Percentiles rank a stretch among this genome's conserved stretches.
These are phyloP conservation scores for Corylus heterophylla DNA, from an alignment of 306 rosid species.

Conservation along the genomic window DNA sequence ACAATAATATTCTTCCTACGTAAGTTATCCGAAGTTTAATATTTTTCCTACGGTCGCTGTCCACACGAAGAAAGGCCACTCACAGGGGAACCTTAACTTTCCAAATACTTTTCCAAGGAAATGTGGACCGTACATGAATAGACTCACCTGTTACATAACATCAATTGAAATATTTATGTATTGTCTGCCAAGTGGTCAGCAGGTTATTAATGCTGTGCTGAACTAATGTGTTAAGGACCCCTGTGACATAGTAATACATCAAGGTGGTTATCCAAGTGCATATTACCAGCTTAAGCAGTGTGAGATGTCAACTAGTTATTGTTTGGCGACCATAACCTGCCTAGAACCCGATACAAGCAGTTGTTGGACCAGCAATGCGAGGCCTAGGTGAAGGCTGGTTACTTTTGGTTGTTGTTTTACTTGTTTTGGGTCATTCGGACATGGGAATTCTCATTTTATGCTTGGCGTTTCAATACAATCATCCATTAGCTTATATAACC, in stretches of 20 bases:
- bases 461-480: background rate
- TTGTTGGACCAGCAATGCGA: background rate
- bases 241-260: background rate
- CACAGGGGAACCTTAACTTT: too few relatives aligned
- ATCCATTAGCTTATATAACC: slow-evolving; percentile 1
- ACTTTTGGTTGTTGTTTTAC: background rate
- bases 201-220: background rate
- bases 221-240: background rate
- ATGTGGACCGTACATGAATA: too few relatives aligned
- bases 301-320: background rate
- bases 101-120: too few relatives aligned
- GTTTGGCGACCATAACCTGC: background rate
- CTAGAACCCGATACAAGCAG: background rate
- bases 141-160: too few relatives aligned
- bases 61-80: too few relatives aligned
- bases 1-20: too few relatives aligned
- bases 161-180: background rate
- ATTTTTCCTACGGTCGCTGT: too few relatives aligned
- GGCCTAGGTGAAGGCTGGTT: background rate
- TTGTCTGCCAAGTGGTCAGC: background rate
- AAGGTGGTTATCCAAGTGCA: background rate
- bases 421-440: background rate
- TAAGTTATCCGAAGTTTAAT: too few relatives aligned
- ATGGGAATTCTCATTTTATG: background rate
- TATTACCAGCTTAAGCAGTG: background rate